A percentile compares a stretch with the other conserved stretches of the same genome.
These are phyloP conservation scores for Lentithecium fluviatile DNA, from an alignment of 495 filamentous ascomycete genomes.

Conservation along the genomic window DNA sequence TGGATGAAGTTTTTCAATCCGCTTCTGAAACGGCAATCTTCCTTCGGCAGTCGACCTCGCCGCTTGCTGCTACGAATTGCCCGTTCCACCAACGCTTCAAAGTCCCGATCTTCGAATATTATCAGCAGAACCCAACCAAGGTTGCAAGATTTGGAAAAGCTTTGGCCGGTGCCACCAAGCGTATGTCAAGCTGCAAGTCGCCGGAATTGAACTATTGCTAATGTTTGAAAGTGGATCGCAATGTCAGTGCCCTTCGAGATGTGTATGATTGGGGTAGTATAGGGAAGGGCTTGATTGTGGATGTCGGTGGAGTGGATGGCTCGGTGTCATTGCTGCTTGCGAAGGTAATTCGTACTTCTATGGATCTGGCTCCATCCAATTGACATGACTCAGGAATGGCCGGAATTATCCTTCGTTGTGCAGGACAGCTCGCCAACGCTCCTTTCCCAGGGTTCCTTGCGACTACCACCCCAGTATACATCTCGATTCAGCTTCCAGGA, in stretches of 20 bases:
- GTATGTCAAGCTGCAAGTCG: not conserved
- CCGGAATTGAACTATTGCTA: not conserved
- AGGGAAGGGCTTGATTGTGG: conserved; percentile 30
- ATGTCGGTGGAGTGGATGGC: conserved; percentile 23
- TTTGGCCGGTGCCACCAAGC: conserved; percentile 34
- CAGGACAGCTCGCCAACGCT: conserved; percentile 31
- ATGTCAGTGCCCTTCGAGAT: conserved; percentile 24
- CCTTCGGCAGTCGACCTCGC: conserved; percentile 18
- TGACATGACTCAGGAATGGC: conserved; percentile 25
- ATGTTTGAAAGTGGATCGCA: not conserved
- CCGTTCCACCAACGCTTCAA: conserved; percentile 37
- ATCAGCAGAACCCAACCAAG: conserved; percentile 32
- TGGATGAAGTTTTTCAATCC: conserved; percentile 42
- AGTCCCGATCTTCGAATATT: conserved; percentile 37
- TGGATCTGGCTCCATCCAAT: not conserved
- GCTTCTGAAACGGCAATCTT: conserved; percentile 23
- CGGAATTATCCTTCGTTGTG: conserved; percentile 36
- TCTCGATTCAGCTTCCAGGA: conserved; percentile 35
- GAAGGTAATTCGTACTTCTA: not conserved
- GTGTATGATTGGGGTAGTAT: conserved; percentile 30
- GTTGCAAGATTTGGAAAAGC: conserved; percentile 27
- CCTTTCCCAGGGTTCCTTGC: conserved; percentile 31
- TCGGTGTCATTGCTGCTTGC: not conserved
- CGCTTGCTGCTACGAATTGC: conserved; percentile 10
- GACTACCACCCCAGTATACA: conserved; percentile 5